Base-by-base conservation (phyloP, 2,329 filamentous ascomycete species). In the Cladosporium colombiae region DNA sequence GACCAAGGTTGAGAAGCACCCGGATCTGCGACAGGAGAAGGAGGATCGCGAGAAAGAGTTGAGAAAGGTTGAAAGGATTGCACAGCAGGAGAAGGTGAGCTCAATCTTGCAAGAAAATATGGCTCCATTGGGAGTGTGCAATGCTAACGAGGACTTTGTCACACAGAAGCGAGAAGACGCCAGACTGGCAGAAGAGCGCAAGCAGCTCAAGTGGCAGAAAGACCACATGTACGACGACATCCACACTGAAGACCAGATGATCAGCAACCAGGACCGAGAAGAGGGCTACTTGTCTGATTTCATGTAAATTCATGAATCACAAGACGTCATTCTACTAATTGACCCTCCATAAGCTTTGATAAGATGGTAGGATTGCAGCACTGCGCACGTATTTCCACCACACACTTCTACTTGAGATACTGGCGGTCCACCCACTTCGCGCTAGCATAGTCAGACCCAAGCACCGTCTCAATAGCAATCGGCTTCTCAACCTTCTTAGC, bases 141-240 rank as follows among this genome's bases (percentile, higher is more conserved):
- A 29, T 33, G 27, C 62, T 65, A 46, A 67, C 46, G 40, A 23
- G 31, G 31, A 23, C 50, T 29, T 27, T 16, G 3, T 46, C 25
- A 23, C 21, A 50, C 64, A 78, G 90, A 89, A 86, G 79, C 93
- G 93, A 76, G 90, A 93, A 77, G 91, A 95, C 73, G 87, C 86
- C 0, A 82, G 83, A 44, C 77, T 93, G 56, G 86, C 88, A 59
- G 89, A 92, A 78, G 92, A 97, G 81, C 86, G 92, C 70, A 91
- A 92, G 78, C 90, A 96, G 79, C 87, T 94, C 80, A 96, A 96
- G 78, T 96, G 89, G 85, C 92, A 96, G 79, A 95, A 95, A 80
- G 93, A 97, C n/a, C 94, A 99, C 80, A 94, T 93, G 1, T 99
- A 99, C 78, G 95, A 98, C 76, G 93, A 97, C 56, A 79, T 97